Conservation (phyloP, 2,329 filamentous ascomycete genomes). For the Davidsoniella australis region DNA sequence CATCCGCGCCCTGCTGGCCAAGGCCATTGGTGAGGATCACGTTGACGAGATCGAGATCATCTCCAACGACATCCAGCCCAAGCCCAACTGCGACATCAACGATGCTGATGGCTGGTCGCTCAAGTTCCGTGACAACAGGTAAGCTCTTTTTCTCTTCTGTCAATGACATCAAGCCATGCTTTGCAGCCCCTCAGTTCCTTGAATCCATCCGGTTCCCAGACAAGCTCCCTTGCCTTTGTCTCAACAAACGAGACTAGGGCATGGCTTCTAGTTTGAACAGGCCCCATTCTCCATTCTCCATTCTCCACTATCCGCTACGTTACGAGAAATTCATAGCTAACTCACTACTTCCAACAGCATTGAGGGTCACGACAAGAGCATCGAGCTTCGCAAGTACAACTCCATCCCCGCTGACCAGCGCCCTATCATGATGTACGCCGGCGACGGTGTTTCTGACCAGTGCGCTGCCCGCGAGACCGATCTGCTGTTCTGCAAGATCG, state of each 20-base stretch:
- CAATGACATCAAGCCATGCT: too few species aligned
- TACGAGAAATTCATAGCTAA: conserved; percentile 10
- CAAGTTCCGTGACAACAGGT: conserved; percentile 59
- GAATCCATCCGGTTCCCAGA: too few species aligned
- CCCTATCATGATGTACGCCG: conserved; percentile 83
- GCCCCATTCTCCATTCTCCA: not conserved
- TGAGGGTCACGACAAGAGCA: conserved; percentile 93
- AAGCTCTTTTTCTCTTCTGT: conserved; percentile 2
- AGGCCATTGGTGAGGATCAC: conserved; percentile 60
- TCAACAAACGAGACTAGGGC: too few species aligned
- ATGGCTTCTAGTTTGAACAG: too few species aligned
- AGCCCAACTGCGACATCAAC: conserved; percentile 54
- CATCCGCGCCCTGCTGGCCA: conserved; percentile 66
- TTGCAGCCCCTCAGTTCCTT: too few species aligned
- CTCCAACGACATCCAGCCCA: conserved; percentile 58
- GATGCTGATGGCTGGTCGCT: conserved; percentile 77
- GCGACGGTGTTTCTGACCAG: conserved; percentile 83
- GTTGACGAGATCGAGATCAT: conserved; percentile 72
- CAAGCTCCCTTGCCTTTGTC: too few species aligned
- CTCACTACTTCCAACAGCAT: conserved; percentile 28
- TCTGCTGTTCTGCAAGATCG: conserved; percentile 82
- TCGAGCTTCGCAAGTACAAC: conserved; percentile 78
- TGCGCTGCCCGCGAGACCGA: conserved; percentile 88
- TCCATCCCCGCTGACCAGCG: conserved; percentile 47
- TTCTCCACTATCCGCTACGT: not conserved